Evolutionary conservation across 2,329 filamentous ascomycete species (phyloP), one percentile per base, ranked within the genome.

Genomic region (Penicillium capsulatum): DNA sequence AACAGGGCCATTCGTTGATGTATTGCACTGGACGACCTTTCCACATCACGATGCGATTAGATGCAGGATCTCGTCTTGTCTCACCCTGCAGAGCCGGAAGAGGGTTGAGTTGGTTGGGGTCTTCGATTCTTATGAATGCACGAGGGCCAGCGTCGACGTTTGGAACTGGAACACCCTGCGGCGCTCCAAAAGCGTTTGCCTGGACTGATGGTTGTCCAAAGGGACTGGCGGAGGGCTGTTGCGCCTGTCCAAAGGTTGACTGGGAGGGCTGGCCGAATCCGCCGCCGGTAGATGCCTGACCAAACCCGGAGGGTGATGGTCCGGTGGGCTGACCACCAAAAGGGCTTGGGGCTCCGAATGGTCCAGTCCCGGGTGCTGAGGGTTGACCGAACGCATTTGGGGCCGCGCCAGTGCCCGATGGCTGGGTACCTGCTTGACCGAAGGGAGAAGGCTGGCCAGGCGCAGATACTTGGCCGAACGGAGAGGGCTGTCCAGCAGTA

Each of bases 21-120:
- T 86, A 86, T 1, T 67, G 62, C 0, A 87, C 81, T 0, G 71
- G 71, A 47, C 76, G 77, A 13, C 78, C 78, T 51, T 84, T 84
- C 71, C 83, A 89, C 42, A 68, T 67, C 0, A 65, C 60, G 1
- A 87, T 62, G 20, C 53, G 61, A 15, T 66, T 63, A 4, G 57
- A 61, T 27, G 48, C 42, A 9, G 61, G 63, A 24, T 68, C 55
- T 15, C 55, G 58, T 10, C 55, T 40, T 4, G 66, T 68, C 29
- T 64, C 58, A n/a, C 59, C 66, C 29, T 57, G 55, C 17, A 68
- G 49, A 13, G 54, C 48, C 15, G 66, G 64, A n/a, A 65, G 55
- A 3, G 60, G 62, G 17, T 59, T 61, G 15, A 69, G 51, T 13
- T 58, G 51, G 15, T 52, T 51, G 3, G 54, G 44, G 7, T 55